Base-by-base conservation (phyloP, 345 rosid genomes). In the Gossypium thurberi region DNA sequence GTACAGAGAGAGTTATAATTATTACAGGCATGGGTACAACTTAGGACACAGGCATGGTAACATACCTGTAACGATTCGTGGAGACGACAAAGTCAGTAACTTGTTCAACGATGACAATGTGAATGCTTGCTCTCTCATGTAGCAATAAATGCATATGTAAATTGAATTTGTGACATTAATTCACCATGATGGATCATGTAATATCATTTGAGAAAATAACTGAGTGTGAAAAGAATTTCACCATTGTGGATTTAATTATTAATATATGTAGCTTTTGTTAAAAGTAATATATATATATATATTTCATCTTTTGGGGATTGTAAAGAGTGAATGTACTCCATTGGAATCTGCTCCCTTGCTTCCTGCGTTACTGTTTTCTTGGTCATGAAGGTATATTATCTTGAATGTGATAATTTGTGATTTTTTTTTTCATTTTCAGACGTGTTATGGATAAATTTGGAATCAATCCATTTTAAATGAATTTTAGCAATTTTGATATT, bases 21-120 rank as follows among this genome's bases (percentile, higher is more conserved):
- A 90, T 79, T 90, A 89, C 74, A 72, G 84, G 53, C 97, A 91
- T 57, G 98, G 97, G 60, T 94, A 94, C 78, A 94, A 91, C 65
- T 62, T 80, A 10, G 81, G 86, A 0, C 90, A 89, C 6, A 81
- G 82, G 71, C 97, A 86, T 66, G 98, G 98, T 37, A 84, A 74
- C 75, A 84, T 91, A 12, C 97, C 88, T 0, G 83, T 85, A 17
- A 86, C 87, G 68, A 85, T 69, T 28, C 88, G 97, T 6, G 97
- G 97, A 69, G 97, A 94, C 51, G 97, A 94, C 82, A 86, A 80
- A 62, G 96, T 94, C 79, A 91, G 98, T 82, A 91, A 94, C 86
- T 57, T 94, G 89, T 94, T 91, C 81, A 94, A 87, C 74, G 97
- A 94, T 52, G 97, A 94, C 66, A 94, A 91, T 53, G 97, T 91